These are phyloP conservation scores for Sarocladium strictum DNA, from an alignment of 2,329 filamentous ascomycete species.

Conservation along the genomic window DNA sequence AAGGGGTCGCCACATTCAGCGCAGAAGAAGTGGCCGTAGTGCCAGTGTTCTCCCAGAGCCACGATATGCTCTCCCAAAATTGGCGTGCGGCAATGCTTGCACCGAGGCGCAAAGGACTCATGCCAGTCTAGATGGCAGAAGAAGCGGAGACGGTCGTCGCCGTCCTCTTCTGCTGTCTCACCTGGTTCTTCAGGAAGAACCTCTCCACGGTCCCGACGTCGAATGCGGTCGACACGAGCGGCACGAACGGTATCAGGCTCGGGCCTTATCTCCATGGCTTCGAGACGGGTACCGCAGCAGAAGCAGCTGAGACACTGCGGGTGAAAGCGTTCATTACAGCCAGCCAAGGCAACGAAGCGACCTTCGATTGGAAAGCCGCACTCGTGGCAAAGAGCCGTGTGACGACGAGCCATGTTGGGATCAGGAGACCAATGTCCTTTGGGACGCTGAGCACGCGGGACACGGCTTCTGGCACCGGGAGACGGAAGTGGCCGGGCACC, in stretches of 20 bases:
- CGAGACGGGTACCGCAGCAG: conserved; percentile 78
- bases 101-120: conserved; percentile 85
- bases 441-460: conserved; percentile 30
- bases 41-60: conserved; percentile 92
- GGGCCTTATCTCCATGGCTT: conserved; percentile 93
- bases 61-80: conserved; percentile 94
- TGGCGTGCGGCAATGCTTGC: conserved; percentile 92
- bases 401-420: conserved; percentile 36
- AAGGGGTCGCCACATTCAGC: conserved; percentile 98
- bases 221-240: conserved; percentile 69
- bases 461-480: conserved; percentile 30
- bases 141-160: conserved; percentile 71
- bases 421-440: conserved; percentile 56
- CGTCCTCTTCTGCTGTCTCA: conserved; percentile 62
- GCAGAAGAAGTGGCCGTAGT: conserved; percentile 97
- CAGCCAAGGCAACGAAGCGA: conserved; percentile 78
- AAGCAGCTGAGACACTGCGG: conserved; percentile 90
- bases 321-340: conserved; percentile 72
- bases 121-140: conserved; percentile 99
- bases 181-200: conserved; percentile 56
- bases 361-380: conserved; percentile 83
- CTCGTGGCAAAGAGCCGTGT: conserved; percentile 73
- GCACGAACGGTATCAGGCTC: conserved; percentile 70
- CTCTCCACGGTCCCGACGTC: conserved; percentile 51
- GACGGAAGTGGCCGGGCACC: conserved; percentile 35